These are phyloP conservation scores for Ogataea saltuana DNA, from an alignment of 805 yeast species.

Conservation along the genomic window DNA sequence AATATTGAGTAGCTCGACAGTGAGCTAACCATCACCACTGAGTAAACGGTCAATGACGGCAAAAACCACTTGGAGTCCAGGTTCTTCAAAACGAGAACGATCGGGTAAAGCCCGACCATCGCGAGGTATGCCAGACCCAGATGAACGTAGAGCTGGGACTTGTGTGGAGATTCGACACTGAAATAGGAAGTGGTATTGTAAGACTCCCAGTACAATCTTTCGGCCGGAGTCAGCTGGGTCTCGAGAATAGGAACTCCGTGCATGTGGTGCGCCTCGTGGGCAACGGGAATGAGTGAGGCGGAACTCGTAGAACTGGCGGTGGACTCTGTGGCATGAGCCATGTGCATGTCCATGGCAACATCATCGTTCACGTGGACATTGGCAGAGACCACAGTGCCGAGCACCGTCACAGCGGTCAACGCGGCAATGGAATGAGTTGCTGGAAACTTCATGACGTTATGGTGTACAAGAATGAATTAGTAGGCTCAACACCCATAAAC, in stretches of 20 bases:
- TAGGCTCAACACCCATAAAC: no score
- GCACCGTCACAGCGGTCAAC: not conserved
- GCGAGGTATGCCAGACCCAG: conserved; percentile 44
- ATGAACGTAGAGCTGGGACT: conserved; percentile 57
- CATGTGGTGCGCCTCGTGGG: conserved; percentile 47
- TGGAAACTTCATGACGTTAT: conserved; percentile 1
- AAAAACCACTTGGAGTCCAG: conserved; percentile 59
- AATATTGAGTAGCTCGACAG: conserved; percentile 58
- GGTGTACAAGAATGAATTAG: not conserved
- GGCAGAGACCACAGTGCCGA: no score
- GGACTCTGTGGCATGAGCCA: conserved; percentile 4
- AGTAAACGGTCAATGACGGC: conserved; percentile 54
- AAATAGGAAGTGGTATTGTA: conserved; percentile 80
- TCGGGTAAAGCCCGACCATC: conserved; percentile 63
- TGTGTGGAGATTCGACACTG: conserved; percentile 50
- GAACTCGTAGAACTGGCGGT: not conserved
- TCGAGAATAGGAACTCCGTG: conserved; percentile 79
- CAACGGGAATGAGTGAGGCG: conserved; percentile 37
- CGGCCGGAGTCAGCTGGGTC: conserved; percentile 68
- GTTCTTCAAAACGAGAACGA: conserved; percentile 63
- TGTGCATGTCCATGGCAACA: conserved; percentile 14
- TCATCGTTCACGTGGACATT: no score
- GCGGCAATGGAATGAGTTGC: not conserved
- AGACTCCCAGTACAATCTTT: conserved; percentile 70
- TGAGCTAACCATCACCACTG: conserved; percentile 47